A percentile compares a stretch with the other conserved stretches of the same genome.
Evolutionary conservation across 192 early-diverging fungal species (phyloP).

Genomic region (Coemansia sp.): DNA sequence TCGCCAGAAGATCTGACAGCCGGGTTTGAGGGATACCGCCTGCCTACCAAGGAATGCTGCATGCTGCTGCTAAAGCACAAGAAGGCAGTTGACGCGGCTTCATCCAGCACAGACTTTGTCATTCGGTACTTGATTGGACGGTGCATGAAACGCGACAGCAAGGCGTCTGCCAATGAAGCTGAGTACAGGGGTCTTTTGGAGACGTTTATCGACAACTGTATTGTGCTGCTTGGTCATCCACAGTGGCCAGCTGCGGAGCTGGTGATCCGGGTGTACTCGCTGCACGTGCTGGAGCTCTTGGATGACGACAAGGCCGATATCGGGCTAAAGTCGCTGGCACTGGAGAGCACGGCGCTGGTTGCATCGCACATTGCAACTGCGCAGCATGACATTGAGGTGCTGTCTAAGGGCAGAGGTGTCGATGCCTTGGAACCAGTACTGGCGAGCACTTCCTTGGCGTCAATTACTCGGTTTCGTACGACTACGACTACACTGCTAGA

Average conservation of each 20-base stretch:
- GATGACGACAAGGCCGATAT: conserved; percentile 63
- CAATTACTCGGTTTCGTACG: conserved; percentile 15
- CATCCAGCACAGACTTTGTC: conserved; percentile 56
- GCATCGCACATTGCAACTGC: conserved; percentile 55
- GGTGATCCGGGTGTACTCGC: conserved; percentile 62
- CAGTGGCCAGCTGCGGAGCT: conserved; percentile 90
- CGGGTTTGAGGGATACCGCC: conserved; percentile 24
- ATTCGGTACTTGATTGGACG: conserved; percentile 62
- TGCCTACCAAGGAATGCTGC: conserved; percentile 36
- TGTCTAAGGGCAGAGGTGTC: background rate
- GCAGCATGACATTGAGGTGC: background rate
- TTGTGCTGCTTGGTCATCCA: conserved; percentile 70
- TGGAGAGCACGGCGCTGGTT: conserved; percentile 63
- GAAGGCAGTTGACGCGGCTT: conserved; percentile 54
- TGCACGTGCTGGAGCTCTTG: conserved; percentile 63
- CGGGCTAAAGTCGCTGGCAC: conserved; percentile 56
- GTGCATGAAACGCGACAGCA: conserved; percentile 50
- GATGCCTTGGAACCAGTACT: conserved; percentile 7
- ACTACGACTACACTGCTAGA: conserved; percentile 17
- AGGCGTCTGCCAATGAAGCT: conserved; percentile 52
- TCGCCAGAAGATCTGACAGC: conserved; percentile 36
- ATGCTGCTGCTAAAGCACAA: conserved; percentile 42
- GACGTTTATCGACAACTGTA: conserved; percentile 66
- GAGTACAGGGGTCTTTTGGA: conserved; percentile 77
- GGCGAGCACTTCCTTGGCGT: conserved; percentile 18